Conservation (phyloP, 1,284 basidiomycete species). For the Sphagnurus paluster region DNA sequence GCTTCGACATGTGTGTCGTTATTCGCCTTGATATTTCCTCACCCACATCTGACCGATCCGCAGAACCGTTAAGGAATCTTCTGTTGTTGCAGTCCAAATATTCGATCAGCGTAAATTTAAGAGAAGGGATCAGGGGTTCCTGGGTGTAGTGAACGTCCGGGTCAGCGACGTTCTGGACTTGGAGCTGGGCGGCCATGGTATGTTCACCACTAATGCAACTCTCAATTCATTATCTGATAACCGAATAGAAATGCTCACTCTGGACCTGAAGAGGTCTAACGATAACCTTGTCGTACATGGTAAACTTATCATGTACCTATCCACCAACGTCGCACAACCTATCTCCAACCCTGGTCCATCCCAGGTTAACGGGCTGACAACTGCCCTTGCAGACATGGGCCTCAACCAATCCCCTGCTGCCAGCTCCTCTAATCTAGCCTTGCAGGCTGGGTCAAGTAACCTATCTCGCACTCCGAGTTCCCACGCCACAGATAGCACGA, state of each 20-base stretch:
- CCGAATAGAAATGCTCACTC: constrained; percentile 78
- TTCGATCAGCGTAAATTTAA: constrained; percentile 98
- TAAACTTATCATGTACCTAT: constrained; percentile 87
- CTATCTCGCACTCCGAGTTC: constrained; percentile 57
- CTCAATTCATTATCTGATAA: constrained; percentile 2
- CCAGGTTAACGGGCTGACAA: constrained; percentile 53
- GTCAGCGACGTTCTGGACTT: constrained; percentile 90
- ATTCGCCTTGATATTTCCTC: background rate
- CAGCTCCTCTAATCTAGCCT: constrained; percentile 47
- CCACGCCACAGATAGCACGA: constrained; percentile 47
- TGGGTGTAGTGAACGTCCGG: constrained; percentile 91
- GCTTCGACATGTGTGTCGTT: constrained; percentile 56
- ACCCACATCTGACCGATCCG: constrained; percentile 12
- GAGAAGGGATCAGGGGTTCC: constrained; percentile 91
- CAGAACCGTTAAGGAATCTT: constrained; percentile 87
- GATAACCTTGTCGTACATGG: constrained; percentile 89
- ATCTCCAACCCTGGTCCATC: constrained; percentile 76
- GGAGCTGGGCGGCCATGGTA: constrained; percentile 87
- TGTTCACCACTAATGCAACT: constrained; percentile 27
- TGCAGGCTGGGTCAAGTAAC: constrained; percentile 32
- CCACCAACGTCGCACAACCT: constrained; percentile 78
- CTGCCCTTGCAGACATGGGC: constrained; percentile 58
- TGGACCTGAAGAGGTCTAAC: constrained; percentile 88
- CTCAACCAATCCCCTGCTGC: constrained; percentile 54
- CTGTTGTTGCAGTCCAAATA: constrained; percentile 91